A percentile compares a stretch with the other conserved stretches of the same genome.
These are phyloP conservation scores for Glycyrrhiza uralensis DNA, from an alignment of 306 rosid species.

Conservation along the genomic window DNA sequence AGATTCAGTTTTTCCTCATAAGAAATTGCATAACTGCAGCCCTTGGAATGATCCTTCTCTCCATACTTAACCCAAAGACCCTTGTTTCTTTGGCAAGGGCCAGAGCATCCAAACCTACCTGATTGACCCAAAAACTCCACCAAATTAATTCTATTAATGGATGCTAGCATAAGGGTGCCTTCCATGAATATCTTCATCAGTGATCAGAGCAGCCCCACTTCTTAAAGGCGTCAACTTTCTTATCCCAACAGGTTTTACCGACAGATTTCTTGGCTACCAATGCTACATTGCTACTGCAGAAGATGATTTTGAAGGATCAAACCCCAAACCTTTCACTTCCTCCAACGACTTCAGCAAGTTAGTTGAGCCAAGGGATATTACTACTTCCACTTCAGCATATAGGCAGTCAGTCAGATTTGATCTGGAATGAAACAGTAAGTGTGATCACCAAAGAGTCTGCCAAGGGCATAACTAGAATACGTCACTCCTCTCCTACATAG, in stretches of 20 bases:
- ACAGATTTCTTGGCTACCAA: neutral
- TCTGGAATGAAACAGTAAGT: no score
- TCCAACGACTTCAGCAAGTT: constrained; percentile 13
- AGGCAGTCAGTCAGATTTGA: no score
- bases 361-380: no score
- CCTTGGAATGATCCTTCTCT: constrained; percentile 52
- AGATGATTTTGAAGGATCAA: constrained; percentile 17
- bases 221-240: constrained; percentile 33
- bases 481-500: no score
- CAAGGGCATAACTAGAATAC: no score
- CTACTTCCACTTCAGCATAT: no score
- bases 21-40: constrained; percentile 28
- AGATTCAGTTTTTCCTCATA: neutral
- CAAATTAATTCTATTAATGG: constrained; percentile 33
- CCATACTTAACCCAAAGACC: constrained; percentile 31
- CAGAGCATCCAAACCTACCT: constrained; percentile 22
- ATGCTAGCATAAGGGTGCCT: constrained; percentile 41
- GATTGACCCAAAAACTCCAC: constrained; percentile 38
- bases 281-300: constrained; percentile 27
- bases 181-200: constrained; percentile 26
- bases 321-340: constrained; percentile 45
- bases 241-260: constrained; percentile 28
- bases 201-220: constrained; percentile 56
- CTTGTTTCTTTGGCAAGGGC: neutral
- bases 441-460: no score